Conservation (phyloP, 257 asterid genomes). For the Primulina eburnea region DNA sequence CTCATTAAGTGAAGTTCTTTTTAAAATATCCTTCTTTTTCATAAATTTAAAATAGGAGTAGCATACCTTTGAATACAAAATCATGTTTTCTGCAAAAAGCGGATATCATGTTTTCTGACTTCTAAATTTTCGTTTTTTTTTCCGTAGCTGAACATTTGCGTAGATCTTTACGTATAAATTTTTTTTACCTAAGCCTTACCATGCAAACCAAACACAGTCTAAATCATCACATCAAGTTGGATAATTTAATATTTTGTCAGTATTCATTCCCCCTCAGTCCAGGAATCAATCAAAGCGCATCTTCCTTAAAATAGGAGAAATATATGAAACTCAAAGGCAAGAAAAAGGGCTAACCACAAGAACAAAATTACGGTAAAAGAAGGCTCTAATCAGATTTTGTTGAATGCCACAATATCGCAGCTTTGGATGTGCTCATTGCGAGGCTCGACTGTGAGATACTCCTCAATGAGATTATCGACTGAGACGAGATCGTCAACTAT, state of each 20-base stretch:
- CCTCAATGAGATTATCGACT: slow-evolving; percentile 57
- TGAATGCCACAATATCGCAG: slow-evolving; percentile 58
- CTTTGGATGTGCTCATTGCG: slow-evolving; percentile 45
- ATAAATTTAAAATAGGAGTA: no score
- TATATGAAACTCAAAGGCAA: background rate
- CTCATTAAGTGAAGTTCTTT: no score
- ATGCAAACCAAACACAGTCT: no score
- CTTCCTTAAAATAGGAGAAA: background rate
- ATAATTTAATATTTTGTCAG: background rate
- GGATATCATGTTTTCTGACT: no score
- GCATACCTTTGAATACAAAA: no score
- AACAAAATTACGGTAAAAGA: slow-evolving; percentile 31
- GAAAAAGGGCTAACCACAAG: slow-evolving; percentile 7
- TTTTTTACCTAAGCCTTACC: no score
- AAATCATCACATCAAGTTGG: background rate
- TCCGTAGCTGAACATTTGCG: no score
- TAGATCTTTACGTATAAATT: no score
- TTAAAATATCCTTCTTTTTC: no score
- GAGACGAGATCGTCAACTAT: slow-evolving; percentile 85
- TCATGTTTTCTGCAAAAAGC: no score
- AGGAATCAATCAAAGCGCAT: background rate
- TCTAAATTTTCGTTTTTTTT: no score
- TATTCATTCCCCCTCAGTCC: background rate
- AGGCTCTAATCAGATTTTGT: slow-evolving; percentile 41
- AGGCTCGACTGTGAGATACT: slow-evolving; percentile 45